Evolutionary conservation across 2,329 filamentous ascomycete species (phyloP), one percentile per base, ranked within the genome.

Genomic region (Apiospora kogelbergensis): DNA sequence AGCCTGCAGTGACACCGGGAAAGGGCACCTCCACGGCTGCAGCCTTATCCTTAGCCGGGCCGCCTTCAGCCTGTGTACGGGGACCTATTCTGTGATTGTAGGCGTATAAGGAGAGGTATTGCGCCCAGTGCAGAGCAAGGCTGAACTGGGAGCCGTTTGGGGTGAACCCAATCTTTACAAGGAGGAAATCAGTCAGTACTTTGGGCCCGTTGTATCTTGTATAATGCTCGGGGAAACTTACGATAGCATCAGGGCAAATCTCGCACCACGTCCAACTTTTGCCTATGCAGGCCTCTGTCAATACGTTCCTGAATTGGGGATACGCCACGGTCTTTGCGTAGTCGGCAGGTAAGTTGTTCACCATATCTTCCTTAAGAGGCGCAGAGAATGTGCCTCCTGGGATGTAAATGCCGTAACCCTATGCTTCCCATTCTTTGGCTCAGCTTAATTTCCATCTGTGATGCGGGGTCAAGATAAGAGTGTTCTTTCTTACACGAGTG

Each of bases 341-440:
- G 45, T 79, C 75, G 2, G 70, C 71, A 0, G 80, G 78, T 0
- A 82, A 72, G 1, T 71, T 72, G 24, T 78, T 73, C 17, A 75
- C 77, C 75, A 81, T 78, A 3, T 72, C 73, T 48, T 81, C 80
- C 1, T 71, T 41, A 3, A 82, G 70, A 0, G 79, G 80, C 10
- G 79, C 66, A 2, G 67, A 70, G 68, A 81, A 81, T 0, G 75
- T 77, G 22, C 79, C 78, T 0, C 75, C 76, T 0, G 78, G 76
- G 0, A 73, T 66, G 57, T 81, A 81, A 22, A 82, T 82, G 4
- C 78, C 81, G 40, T 82, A 82, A 9, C 79, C 80, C 78, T 81
- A 4, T 45, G 1, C n/a, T n/a, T n/a, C n/a, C n/a, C n/a, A n/a
- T n/a, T n/a, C n/a, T n/a, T n/a, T n/a, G 5, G 33, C 9, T 60